Percentiles rank a stretch among this genome's conserved stretches.
phyloP scores from a whole-genome alignment of 2,329 filamentous ascomycete species.

The Aaosphaeria arxii region DNA sequence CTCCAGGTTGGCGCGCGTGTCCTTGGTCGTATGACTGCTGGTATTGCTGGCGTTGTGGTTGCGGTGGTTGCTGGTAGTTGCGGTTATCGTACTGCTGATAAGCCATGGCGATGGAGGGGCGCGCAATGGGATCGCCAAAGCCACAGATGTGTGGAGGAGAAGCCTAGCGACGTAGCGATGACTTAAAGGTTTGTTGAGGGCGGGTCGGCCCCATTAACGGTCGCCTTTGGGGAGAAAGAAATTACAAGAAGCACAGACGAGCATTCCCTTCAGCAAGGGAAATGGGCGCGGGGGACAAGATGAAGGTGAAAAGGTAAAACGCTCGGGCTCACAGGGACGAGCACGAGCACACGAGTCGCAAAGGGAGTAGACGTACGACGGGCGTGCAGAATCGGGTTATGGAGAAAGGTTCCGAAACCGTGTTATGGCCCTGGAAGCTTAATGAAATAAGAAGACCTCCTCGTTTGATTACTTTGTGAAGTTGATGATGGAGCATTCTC shows the following conservation, averaged over 20 bases:
- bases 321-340: neutral
- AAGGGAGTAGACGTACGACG: neutral
- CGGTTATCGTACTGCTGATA: slow-evolving; percentile 31
- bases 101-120: slow-evolving; percentile 31
- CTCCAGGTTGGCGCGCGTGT: slow-evolving; percentile 14
- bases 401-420: no score
- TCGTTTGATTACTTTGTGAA: no score
- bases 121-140: slow-evolving; percentile 12
- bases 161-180: slow-evolving; percentile 17
- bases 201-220: slow-evolving; percentile 18
- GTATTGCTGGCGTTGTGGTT: slow-evolving; percentile 19
- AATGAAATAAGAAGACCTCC: no score
- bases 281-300: slow-evolving; percentile 1
- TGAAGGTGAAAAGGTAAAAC: slow-evolving; percentile 1
- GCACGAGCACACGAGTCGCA: neutral
- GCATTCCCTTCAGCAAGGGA: neutral
- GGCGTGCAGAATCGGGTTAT: no score
- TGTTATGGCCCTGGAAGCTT: no score
- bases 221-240: slow-evolving; percentile 8
- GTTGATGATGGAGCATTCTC: no score
- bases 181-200: neutral
- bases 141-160: slow-evolving; percentile 14
- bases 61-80: slow-evolving; percentile 28
- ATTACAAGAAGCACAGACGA: slow-evolving; percentile 2
- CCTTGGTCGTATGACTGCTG: slow-evolving; percentile 33